These are phyloP conservation scores for Tricladium varicosporioides DNA, from an alignment of 2,329 filamentous ascomycete species.

Conservation along the genomic window DNA sequence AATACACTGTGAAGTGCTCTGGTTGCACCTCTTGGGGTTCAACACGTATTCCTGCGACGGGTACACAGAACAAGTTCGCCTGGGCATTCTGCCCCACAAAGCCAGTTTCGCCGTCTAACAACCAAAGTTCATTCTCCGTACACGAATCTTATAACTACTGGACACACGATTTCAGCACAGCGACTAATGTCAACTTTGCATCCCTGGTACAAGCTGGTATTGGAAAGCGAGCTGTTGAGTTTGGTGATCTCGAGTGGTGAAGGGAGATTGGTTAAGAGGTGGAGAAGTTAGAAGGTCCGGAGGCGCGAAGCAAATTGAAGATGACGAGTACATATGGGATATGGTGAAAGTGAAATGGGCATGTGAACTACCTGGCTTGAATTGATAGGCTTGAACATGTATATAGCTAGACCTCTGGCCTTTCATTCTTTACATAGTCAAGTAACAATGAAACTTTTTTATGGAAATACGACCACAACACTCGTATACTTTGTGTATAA, in stretches of 20 bases:
- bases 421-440: too few relatives aligned
- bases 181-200: slow-evolving; percentile 12
- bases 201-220: slow-evolving; percentile 10
- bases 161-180: slow-evolving; percentile 10
- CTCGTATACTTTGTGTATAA: too few relatives aligned
- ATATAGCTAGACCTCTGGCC: too few relatives aligned
- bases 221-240: not conserved
- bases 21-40: slow-evolving; percentile 14
- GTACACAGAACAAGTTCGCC: not conserved
- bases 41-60: not conserved
- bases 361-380: too few relatives aligned
- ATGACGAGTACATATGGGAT: too few relatives aligned
- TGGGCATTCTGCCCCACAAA: too few relatives aligned
- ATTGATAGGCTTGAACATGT: too few relatives aligned
- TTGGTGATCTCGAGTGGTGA: not conserved
- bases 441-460: too few relatives aligned
- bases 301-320: too few relatives aligned
- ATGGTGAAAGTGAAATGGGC: too few relatives aligned
- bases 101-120: slow-evolving; percentile 2
- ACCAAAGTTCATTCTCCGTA: slow-evolving; percentile 6
- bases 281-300: too few relatives aligned
- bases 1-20: slow-evolving; percentile 19
- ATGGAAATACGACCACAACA: too few relatives aligned
- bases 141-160: slow-evolving; percentile 15
- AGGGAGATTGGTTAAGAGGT: not conserved